Percentiles rank a stretch among this genome's conserved stretches.
phyloP scores from a whole-genome alignment of 768 basidiomycete species.

The Boletus edulis region DNA sequence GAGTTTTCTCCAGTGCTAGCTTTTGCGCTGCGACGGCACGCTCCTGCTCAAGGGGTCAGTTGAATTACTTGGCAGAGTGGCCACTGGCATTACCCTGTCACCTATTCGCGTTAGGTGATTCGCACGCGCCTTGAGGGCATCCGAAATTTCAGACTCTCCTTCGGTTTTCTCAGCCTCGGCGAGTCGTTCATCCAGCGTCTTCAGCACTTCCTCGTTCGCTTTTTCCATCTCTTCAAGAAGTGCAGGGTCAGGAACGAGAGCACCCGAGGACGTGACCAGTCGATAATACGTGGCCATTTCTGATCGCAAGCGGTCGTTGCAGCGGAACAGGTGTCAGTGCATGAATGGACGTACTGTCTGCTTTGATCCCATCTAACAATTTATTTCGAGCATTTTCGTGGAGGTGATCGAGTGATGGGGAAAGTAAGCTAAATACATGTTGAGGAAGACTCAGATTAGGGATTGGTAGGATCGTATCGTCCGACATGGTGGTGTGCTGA shows the following conservation, averaged over 20 bases:
- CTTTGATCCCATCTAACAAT: conserved; percentile 71
- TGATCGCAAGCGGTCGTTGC: conserved; percentile 26
- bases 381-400: conserved; percentile 65
- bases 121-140: conserved; percentile 80
- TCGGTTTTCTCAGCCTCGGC: conserved; percentile 87
- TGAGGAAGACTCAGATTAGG: conserved; percentile 85
- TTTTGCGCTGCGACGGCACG: conserved; percentile 78
- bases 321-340: not conserved
- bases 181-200: conserved; percentile 71
- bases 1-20: conserved; percentile 85
- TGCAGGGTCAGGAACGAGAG: conserved; percentile 40
- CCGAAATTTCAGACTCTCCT: conserved; percentile 91
- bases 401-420: conserved; percentile 54
- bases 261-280: conserved; percentile 49
- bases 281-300: conserved; percentile 90
- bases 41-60: conserved; percentile 48
- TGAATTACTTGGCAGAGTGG: not conserved
- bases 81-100: conserved; percentile 52
- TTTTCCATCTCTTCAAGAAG: conserved; percentile 33
- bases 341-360: conserved; percentile 60
- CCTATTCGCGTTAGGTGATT: conserved; percentile 88
- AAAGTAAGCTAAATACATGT: conserved; percentile 71
- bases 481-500: conserved; percentile 55
- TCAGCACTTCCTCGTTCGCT: conserved; percentile 70
- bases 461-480: conserved; percentile 80